Base-by-base conservation (phyloP, 768 basidiomycete species). In the Lyophyllum atratum region DNA sequence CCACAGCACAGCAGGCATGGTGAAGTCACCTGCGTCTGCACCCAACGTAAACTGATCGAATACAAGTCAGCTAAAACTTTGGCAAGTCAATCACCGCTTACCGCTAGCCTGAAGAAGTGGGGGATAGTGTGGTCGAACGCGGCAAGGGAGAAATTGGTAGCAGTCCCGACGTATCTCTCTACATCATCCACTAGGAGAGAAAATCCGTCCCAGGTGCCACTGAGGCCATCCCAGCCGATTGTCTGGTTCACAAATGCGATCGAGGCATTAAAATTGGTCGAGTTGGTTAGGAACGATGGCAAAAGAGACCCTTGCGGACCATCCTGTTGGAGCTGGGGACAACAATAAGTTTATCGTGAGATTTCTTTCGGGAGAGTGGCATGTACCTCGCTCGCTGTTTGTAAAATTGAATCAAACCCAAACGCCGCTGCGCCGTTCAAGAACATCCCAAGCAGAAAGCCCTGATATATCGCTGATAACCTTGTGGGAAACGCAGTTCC, bases 101-200 rank as follows among this genome's bases (percentile, higher is more conserved):
- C 89, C 19, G 89, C 92, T 55, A 90, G 77, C 63, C 92, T 79
- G 71, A 93, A 91, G 77, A 88, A 92, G 67, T 88, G 93, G 0
- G 86, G 85, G 12, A 93, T 62, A 19, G 75, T 76, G 1, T 76
- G 66, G 49, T 89, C 78, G 49, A 93, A 76, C 15, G 80, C 79
- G 21, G 77, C 79, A n/a, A 93, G 76, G 17, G 86, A 85, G 67
- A 82, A 92, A 64, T 90, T 90, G 47, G 90, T 73, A 4, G 83
- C 85, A 14, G 75, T 70, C 10, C 93, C 91, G n/a, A 78, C 69
- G 65, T 89, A 93, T 61, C 87, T 78, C 68, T 92, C 85, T 0
- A 95, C 92, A 62, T 95, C 93, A 66, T 95, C 91, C n/a, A 93
- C 82, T 14, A 95, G 76, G 24, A 95, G 79, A 0, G 84, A 75